Conservation (phyloP, 768 basidiomycete species). For the Suillus spraguei region DNA sequence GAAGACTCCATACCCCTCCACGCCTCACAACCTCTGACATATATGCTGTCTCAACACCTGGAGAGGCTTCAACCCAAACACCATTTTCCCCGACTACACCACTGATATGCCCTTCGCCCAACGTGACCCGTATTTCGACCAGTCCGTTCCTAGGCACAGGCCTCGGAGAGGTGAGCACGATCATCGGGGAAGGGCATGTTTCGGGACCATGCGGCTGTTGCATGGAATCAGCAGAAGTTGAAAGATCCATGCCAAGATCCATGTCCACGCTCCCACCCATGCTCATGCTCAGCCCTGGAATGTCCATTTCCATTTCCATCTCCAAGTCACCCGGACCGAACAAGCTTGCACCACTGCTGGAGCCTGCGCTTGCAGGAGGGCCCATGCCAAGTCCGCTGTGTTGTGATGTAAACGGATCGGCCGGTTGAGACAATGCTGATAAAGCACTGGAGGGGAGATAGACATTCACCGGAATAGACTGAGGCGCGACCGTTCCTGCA, state of each 20-base stretch:
- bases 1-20: conserved; percentile 68
- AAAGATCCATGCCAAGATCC: conserved; percentile 29
- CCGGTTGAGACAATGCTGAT: conserved; percentile 23
- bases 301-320: conserved; percentile 40
- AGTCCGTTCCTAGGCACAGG: conserved; percentile 64
- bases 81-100: conserved; percentile 20
- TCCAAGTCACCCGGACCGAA: conserved; percentile 35
- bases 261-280: conserved; percentile 35
- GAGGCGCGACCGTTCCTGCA: conserved; percentile 45
- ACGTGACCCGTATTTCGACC: conserved; percentile 64
- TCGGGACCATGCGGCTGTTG: not conserved
- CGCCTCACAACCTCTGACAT: conserved; percentile 75
- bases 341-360: conserved; percentile 28
- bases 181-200: conserved; percentile 46
- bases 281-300: conserved; percentile 37
- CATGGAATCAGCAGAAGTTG: conserved; percentile 14
- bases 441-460: conserved; percentile 49
- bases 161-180: conserved; percentile 70
- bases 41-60: conserved; percentile 51
- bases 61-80: conserved; percentile 27
- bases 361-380: conserved; percentile 22
- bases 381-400: conserved; percentile 30
- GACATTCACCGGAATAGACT: conserved; percentile 69
- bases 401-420: conserved; percentile 11
- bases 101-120: conserved; percentile 46